These are phyloP conservation scores for Ceratobasidium sp. DNA, from an alignment of 1,284 basidiomycete species.

Conservation along the genomic window DNA sequence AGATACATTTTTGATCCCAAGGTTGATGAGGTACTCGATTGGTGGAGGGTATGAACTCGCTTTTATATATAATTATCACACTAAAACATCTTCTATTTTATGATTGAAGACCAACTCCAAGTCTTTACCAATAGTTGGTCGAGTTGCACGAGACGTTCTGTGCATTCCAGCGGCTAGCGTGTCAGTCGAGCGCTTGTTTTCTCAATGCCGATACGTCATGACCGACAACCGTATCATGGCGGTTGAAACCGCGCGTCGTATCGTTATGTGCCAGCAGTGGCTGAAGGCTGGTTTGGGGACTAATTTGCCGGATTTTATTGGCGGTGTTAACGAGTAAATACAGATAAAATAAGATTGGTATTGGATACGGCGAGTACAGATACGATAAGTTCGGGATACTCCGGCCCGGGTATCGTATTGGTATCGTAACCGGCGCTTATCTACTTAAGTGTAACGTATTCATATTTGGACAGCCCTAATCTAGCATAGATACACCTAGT, in stretches of 20 bases:
- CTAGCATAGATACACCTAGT: too few species aligned
- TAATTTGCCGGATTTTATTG: conserved; percentile 13
- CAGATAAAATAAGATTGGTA: background rate
- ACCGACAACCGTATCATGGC: conserved; percentile 33
- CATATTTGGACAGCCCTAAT: too few species aligned
- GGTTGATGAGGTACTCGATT: background rate
- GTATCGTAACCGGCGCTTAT: background rate
- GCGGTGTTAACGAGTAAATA: background rate
- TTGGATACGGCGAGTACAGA: background rate
- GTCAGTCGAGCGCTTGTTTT: conserved; percentile 42
- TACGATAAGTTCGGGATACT: background rate
- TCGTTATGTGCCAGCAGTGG: conserved; percentile 28
- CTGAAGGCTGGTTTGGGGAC: conserved; percentile 23
- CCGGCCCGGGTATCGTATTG: background rate
- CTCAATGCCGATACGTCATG: conserved; percentile 33
- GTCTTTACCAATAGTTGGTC: conserved; percentile 11
- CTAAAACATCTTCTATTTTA: background rate
- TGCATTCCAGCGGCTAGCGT: conserved; percentile 30
- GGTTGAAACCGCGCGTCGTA: conserved; percentile 1
- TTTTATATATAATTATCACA: background rate
- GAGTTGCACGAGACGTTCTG: conserved; percentile 30
- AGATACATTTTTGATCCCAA: background rate
- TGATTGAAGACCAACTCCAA: background rate
- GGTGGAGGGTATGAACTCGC: background rate
- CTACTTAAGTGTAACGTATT: background rate